Evolutionary conservation across 2,329 filamentous ascomycete genomes (phyloP), one percentile per base, ranked within the genome.

Genomic region (Lachnellula occidentalis): DNA sequence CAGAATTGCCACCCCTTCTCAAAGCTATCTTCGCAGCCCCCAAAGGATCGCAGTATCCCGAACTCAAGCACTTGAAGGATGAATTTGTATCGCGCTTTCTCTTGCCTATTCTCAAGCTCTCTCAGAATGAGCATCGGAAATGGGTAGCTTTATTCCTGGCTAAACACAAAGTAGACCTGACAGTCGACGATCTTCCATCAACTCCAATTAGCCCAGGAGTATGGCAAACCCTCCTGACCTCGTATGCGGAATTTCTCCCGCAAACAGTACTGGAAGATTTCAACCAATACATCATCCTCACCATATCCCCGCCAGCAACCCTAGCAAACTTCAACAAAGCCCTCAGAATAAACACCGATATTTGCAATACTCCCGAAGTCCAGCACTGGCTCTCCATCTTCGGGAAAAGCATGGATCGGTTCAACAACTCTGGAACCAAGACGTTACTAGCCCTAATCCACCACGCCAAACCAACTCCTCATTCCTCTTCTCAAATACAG

Each of bases 311-410:
- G 7, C 34, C 57, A 43, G 21, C 42, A 24, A 24, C 37, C 34
- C 34, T 58, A 42, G 45, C 7, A 50, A 43, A 52, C 11, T 54
- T 58, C 43, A 58, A 58, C 47, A 48, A 51, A 15, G 45, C 50
- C 5, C 47, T 58, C n/a, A 48, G 42, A 42, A 52, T 50, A 15
- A 48, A 57, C 14, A n/a, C 31, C 31, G 57, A 58, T 21, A 19
- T 58, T n/a, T 21, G 22, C 42, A 46, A 52, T 4, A 54, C 57
- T 5, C 34, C 50, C 5, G 50, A 48, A 46, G 57, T 58, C 24
- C 47, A 47, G 42, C 57, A 57, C 21, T 57, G 55, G 55, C 48
- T 57, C 9, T 51, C 52, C 14, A 34, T 55, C 37, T 52, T 55
- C 6, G 52, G 31, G 11, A 41, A 53, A 11, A 50, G 21, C 22